Evolutionary conservation across 768 basidiomycete genomes (phyloP).

Genomic region (Macrolepiota albuminosa): DNA sequence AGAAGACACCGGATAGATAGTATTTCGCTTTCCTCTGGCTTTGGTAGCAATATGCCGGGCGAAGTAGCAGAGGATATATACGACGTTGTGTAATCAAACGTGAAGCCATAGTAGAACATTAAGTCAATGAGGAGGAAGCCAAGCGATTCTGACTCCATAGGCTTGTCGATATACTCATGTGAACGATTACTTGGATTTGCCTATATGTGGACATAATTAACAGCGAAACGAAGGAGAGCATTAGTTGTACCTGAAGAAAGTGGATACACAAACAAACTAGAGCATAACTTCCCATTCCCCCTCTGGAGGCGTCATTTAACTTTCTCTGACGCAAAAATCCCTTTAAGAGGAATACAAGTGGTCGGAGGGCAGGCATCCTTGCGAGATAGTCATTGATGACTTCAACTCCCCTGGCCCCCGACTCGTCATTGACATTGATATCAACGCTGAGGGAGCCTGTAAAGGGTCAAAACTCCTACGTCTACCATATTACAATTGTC

Average conservation of each 20-base stretch:
- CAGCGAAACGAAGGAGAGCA: neutral
- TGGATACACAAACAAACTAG: slow-evolving; percentile 59
- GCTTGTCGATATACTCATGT: slow-evolving; percentile 36
- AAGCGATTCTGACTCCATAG: slow-evolving; percentile 45
- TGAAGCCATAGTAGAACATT: slow-evolving; percentile 56
- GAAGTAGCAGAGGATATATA: slow-evolving; percentile 32
- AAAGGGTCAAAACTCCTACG: neutral
- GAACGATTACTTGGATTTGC: slow-evolving; percentile 57
- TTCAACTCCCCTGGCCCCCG: slow-evolving; percentile 48
- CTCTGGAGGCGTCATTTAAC: slow-evolving; percentile 59
- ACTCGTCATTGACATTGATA: slow-evolving; percentile 58
- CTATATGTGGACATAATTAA: slow-evolving; percentile 24
- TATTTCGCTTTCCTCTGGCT: slow-evolving; percentile 18
- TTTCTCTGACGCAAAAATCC: slow-evolving; percentile 50
- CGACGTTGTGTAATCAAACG: slow-evolving; percentile 33
- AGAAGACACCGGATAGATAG: slow-evolving; percentile 40
- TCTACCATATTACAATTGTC: neutral
- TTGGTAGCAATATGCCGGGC: slow-evolving; percentile 27
- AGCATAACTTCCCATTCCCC: slow-evolving; percentile 65
- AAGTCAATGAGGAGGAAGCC: slow-evolving; percentile 62
- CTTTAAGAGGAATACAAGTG: slow-evolving; percentile 61
- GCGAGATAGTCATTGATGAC: slow-evolving; percentile 50
- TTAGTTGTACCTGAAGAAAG: slow-evolving; percentile 56
- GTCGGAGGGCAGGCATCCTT: slow-evolving; percentile 52
- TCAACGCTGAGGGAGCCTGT: slow-evolving; percentile 58